A percentile compares a stretch with the other conserved stretches of the same genome.
Evolutionary conservation across 2,329 filamentous ascomycete species (phyloP).

Genomic region (Cladophialophora carrionii): DNA sequence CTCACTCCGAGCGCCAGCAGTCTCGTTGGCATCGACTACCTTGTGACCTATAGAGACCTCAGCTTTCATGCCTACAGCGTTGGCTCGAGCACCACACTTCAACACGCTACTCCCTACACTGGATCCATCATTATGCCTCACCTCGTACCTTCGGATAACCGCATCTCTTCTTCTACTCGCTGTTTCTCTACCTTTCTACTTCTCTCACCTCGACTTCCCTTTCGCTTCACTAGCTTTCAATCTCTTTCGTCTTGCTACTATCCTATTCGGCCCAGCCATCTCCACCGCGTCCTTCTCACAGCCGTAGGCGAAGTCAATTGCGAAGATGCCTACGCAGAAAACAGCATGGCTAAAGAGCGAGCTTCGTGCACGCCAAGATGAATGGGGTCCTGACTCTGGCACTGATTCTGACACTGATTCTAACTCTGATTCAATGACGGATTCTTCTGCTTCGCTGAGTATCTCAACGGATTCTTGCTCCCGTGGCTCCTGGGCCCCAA

Average conservation of each 20-base stretch:
- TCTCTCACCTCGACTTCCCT: not conserved
- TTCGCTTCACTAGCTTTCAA: not conserved
- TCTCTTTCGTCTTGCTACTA: not conserved
- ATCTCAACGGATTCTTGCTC: conserved; percentile 9
- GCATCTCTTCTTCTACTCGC: not conserved
- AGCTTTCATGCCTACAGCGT: not conserved
- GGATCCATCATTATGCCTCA: not conserved
- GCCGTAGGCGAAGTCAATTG: not conserved
- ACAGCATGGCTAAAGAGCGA: not conserved
- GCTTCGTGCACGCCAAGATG: not conserved
- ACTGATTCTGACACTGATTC: not conserved
- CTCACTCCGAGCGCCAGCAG: not conserved
- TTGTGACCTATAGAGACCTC: not conserved
- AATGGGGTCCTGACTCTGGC: not conserved
- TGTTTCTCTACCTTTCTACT: not conserved
- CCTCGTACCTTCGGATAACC: not conserved
- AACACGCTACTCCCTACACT: not conserved
- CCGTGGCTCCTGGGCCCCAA: not conserved
- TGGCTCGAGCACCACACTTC: not conserved
- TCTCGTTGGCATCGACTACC: not conserved
- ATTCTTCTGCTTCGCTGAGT: not conserved
- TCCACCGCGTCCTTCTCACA: too few species aligned
- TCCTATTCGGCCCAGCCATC: not conserved
- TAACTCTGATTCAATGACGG: not conserved
- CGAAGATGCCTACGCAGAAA: not conserved